Evolutionary conservation across 495 filamentous ascomycete genomes (phyloP), one percentile per base, ranked within the genome.

Genomic region (Aspergillus leporis): DNA sequence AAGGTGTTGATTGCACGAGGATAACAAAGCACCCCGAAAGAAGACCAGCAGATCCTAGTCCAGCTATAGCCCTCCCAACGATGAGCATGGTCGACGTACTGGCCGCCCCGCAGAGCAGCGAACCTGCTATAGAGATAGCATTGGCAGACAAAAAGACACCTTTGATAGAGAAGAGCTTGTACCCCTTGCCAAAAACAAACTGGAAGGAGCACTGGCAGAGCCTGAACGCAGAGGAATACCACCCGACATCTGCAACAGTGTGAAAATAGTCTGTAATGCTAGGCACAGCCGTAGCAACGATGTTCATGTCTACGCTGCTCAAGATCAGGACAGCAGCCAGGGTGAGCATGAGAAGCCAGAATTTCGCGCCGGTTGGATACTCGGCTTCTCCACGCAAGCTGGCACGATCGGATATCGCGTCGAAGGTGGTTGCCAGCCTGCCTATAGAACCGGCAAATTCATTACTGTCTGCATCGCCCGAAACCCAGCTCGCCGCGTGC

Each of bases 161-260:
- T 38, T 70, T 61, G 25, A 53, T 41, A 50, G 46, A 60, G 60
- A 73, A 54, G 43, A 61, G 30, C 48, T 60, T 63, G 50, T 55
- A 59, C 0, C 56, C 66, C 57, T 81, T 82, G 61, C 87, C 87
- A 58, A 85, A 85, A 30, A 85, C 63, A 5, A 89, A 76, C 61
- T 85, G 85, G 34, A 88, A 71, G 7, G 62, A 74, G 31, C 79
- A 84, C 34, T 77, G 70, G 54, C 76, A 79, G 0, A 87, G 70
- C 25, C 85, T 76, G 66, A 82, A 85, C 13, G 79, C 73, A 5
- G 79, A 71, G 7, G 78, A 81, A 65, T 87, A 85, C 82, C 81
- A 85, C 0, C 74, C 76, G 0, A 83, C 72, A 51, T 82, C 70
- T 0, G 63, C 69, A 14, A 81, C 56, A 6, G 74, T 72, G 53